Base-by-base conservation (phyloP, 1,139 yeast genomes). In the Yamadazyma friedrichii region DNA sequence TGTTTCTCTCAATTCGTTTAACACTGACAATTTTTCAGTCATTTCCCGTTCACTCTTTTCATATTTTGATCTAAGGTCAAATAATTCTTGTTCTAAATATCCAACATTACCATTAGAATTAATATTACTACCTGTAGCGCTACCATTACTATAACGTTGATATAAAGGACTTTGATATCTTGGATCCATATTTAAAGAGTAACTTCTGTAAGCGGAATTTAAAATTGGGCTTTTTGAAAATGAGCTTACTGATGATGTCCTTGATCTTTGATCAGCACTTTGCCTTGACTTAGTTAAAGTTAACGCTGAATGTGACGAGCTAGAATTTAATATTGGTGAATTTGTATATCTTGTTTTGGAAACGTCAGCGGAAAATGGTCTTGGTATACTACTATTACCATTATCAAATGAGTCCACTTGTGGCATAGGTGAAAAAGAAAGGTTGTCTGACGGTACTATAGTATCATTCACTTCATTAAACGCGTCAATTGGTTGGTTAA, bases 1-100 rank as follows among this genome's bases (percentile, higher is more conserved):
- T 0, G 79, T 73, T 2, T 55, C 46, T 44, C 68, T 68, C 40
- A 76, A 52, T 22, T 75, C 80, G 35, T 61, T 56, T 35, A 75
- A 56, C 29, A 73, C 65, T 8, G 51, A 49, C 33, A 60, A 56
- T 43, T 74, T 65, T 38, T 69, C 70, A 5, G 51, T 51, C 56
- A 73, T 60, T 35, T 67, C 70, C 9, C 50, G 47, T 37, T 55
- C 59, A 25, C 49, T 53, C 13, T 45, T 47, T 22, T 55, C 60
- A 39, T 64, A 59, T 36, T 57, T 58, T 13, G 27, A 13, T 37
- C 51, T 24, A 13, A 51, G 34, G 13, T 51, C 54, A 13, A 29
- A 15, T 9, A 52, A 42, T 40, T 57, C 58, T 35, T 45, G 50
- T 33, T 54, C 55, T 16, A 53, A 33, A 15, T 42, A 42, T 12